Base-by-base conservation (phyloP, 2,329 filamentous ascomycete species). In the Zelopaecilomyces penicillatus region DNA sequence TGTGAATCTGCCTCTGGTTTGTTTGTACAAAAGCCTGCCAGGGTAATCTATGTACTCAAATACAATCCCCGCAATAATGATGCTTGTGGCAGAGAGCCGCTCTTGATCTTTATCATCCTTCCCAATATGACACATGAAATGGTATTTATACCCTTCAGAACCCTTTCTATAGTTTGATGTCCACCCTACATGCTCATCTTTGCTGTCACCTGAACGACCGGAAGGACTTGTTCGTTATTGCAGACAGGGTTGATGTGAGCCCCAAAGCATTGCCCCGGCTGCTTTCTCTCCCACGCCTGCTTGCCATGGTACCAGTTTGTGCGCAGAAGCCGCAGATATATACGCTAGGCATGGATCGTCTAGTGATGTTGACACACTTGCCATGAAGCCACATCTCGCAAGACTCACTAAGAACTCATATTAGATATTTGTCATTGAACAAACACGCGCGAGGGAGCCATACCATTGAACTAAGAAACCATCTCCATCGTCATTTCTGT, bases 371-470 rank as follows among this genome's bases (percentile, higher is more conserved):
- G 53, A 82, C 69, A 57, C 80, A 83, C 45, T 69, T 69, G n/a
- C 75, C 77, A 56, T 83, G 80, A 30, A 82, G 72, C 71, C 74
- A 80, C 66, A 80, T 74, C 54, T 82, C 78, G 57, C 80, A 83
- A 27, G 76, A 78, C 62, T 82, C 74, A 54, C 79, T 83, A 52
- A 5, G 43, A 30, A n/a, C 26, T 26, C 29, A 36, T 44, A 40
- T 49, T 26, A 49, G 44, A 29, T 29, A 28, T 39, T 7, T 11
- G 26, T 34, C 30, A 29, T 12, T 28, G 27, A 6, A 8, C 28
- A 7, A 37, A 32, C 12, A 3, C 12, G 19, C 26, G 7, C 11
- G 30, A n/a, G 19, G 3, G 19, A n/a, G 28, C 32, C 73, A 48
- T 68, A 83, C 80, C 80, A 83, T 61, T 81, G 77, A 46, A 83